Evolutionary conservation across 305 asterid species (phyloP), one percentile per base, ranked within the genome.

Genomic region (Fraxinus albicans): DNA sequence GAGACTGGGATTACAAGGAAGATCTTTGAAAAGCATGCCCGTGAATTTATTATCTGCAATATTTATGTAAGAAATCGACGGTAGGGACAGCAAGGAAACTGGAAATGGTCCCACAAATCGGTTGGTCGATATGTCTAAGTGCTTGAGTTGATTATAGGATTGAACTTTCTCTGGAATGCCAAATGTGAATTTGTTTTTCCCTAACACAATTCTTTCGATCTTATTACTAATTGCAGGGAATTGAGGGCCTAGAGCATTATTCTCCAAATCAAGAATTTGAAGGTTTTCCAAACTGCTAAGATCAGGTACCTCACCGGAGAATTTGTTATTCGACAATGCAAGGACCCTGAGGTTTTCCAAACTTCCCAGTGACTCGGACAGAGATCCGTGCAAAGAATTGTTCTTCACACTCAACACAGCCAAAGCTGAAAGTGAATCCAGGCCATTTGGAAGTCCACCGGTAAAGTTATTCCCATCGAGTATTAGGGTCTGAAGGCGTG

Each of bases 51-150:
- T 96, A 34, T 85, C 90, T n/a, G 96, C 87, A 63, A 96, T 87
- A 78, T 92, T 90, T 35, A 96, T 81, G 81, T 85, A 90, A 38
- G 81, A 67, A 79, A 96, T 81, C 31, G 92, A 90, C 4, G 98
- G 95, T 67, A 93, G 88, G 50, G 99, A 91, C 58, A 96, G 44
- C 85, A 96, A 35, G 33, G 92, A 90, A 6, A 92, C 53, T 3
- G 93, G 97, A 84, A 96, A 92, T 1, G 98, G 99, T 25, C 97
- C 98, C 72, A 96, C 90, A 80, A 93, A 90, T 85, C 90, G 89
- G 90, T 96, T 96, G 76, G 86, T 86, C 8, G 99, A 90, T 77
- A 96, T 86, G 69, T 94, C 98, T 0, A 96, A 82, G 80, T 76
- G 77, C 76, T 90, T 85, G 40, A 96, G 92, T 83, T 88, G 95